A percentile compares a stretch with the other conserved stretches of the same genome.
phyloP scores from a whole-genome alignment of 306 rosid species.

The Medicago lupulina region DNA sequence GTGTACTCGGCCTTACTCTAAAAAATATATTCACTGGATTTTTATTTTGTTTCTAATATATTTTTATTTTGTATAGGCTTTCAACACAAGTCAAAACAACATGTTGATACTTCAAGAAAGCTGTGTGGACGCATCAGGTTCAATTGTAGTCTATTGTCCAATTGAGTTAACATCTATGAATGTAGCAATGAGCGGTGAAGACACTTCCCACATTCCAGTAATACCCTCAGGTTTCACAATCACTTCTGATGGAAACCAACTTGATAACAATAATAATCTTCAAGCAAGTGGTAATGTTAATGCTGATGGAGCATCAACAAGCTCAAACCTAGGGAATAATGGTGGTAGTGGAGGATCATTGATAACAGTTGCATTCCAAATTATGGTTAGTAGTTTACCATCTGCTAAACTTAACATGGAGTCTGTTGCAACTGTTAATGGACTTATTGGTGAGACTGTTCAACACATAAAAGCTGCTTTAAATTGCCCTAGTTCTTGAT shows the following conservation, averaged over 20 bases:
- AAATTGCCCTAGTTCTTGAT: conserved; percentile 76
- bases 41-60: not conserved
- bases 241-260: conserved; percentile 58
- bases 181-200: conserved; percentile 95
- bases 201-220: conserved; percentile 81
- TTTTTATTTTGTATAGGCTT: conserved; percentile 39
- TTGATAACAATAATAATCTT: not conserved
- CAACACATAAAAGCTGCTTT: conserved; percentile 89
- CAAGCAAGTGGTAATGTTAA: conserved; percentile 32
- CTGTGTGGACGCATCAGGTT: conserved; percentile 84
- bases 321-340: conserved; percentile 41
- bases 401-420: conserved; percentile 84
- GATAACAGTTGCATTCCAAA: conserved; percentile 84
- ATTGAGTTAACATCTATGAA: conserved; percentile 83
- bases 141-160: conserved; percentile 86
- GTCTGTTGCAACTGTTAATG: conserved; percentile 86
- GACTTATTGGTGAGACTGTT: conserved; percentile 78
- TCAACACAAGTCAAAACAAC: conserved; percentile 88
- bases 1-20: too few species aligned
- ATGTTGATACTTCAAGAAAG: conserved; percentile 96
- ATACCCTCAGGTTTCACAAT: conserved; percentile 89
- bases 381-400: conserved; percentile 82
- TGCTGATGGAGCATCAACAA: conserved; percentile 64
- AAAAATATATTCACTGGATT: too few species aligned
- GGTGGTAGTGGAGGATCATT: conserved; percentile 57